These are phyloP conservation scores for Gyromitra esculenta DNA, from an alignment of 2,329 filamentous ascomycete species.

Conservation along the genomic window DNA sequence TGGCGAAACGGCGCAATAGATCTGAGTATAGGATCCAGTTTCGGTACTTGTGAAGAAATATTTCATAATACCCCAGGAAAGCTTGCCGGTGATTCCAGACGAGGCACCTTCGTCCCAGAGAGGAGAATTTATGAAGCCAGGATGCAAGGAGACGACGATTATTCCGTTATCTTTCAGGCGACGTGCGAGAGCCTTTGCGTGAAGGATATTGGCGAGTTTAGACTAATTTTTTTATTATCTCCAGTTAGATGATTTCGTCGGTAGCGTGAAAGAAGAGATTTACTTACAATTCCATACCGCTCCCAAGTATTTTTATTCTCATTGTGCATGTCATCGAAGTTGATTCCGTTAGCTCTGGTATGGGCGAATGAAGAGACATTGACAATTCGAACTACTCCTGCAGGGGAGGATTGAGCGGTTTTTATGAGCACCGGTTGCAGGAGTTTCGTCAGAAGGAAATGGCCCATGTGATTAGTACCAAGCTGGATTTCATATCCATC, in stretches of 20 bases:
- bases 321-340: constrained; percentile 23
- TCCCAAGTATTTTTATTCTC: constrained; percentile 14
- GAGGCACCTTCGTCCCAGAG: constrained; percentile 13
- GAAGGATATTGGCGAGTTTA: constrained; percentile 47
- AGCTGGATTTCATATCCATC: constrained; percentile 54
- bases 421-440: constrained; percentile 62
- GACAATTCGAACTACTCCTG: constrained; percentile 61
- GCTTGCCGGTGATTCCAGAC: neutral
- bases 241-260: neutral
- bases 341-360: constrained; percentile 26
- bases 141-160: constrained; percentile 19
- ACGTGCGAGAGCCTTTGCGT: constrained; percentile 33
- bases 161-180: constrained; percentile 23
- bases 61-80: constrained; percentile 13
- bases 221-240: constrained; percentile 9
- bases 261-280: neutral
- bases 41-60: constrained; percentile 18
- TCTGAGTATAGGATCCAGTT: constrained; percentile 25
- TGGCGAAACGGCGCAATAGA: constrained; percentile 32
- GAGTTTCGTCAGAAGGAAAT: constrained; percentile 64
- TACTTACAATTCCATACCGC: constrained; percentile 30
- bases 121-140: constrained; percentile 35
- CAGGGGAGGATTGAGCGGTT: constrained; percentile 57
- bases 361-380: constrained; percentile 63
- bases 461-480: constrained; percentile 62